Conservation (phyloP, 805 yeast species). For the Kodamaea leandrae region DNA sequence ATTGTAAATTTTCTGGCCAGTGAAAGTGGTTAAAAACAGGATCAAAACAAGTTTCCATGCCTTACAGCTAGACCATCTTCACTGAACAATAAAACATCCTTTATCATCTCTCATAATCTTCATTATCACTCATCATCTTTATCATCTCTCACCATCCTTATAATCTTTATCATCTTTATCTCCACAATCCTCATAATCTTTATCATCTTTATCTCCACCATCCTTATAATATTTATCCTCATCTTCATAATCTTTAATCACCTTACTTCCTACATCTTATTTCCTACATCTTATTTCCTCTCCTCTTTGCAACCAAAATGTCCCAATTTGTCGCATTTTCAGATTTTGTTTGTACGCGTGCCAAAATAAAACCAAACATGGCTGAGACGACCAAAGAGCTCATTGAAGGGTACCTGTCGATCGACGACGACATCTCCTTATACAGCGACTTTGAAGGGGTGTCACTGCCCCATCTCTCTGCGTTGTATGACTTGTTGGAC, state of each 20-base stretch:
- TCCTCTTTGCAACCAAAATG: neutral
- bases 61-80: too few relatives aligned
- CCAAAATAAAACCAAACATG: slow-evolving; percentile 4
- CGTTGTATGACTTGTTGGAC: slow-evolving; percentile 15
- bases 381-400: slow-evolving; percentile 15
- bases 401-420: slow-evolving; percentile 12
- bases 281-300: neutral
- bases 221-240: too few relatives aligned
- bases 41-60: too few relatives aligned
- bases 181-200: neutral
- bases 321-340: neutral
- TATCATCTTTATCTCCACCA: too few relatives aligned
- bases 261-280: neutral
- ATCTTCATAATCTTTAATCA: neutral
- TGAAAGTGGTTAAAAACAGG: too few relatives aligned
- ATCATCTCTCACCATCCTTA: too few relatives aligned
- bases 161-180: too few relatives aligned
- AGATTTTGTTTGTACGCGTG: slow-evolving; percentile 1
- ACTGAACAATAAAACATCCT: too few relatives aligned
- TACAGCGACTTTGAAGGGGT: slow-evolving; percentile 13
- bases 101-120: too few relatives aligned
- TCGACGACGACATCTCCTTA: slow-evolving; percentile 12
- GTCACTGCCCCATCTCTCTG: slow-evolving; percentile 9
- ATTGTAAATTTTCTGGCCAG: too few relatives aligned
- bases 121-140: too few relatives aligned